Evolutionary conservation across 1,284 basidiomycete species (phyloP).

Genomic region (Ustilago bromivora): DNA sequence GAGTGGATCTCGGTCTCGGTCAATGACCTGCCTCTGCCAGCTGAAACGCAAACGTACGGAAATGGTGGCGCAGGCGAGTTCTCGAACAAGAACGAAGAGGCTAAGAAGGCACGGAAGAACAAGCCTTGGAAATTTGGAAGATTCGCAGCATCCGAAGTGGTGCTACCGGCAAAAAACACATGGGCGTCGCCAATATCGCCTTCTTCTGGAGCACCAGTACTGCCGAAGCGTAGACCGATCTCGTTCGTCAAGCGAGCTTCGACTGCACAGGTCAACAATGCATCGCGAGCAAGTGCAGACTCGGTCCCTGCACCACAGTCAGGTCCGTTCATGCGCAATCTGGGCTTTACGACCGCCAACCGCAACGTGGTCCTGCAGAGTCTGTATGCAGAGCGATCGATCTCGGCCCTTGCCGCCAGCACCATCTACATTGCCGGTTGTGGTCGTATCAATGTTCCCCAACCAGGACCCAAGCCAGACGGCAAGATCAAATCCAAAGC

Average conservation of each 20-base stretch:
- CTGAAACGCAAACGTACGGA: conserved; percentile 25
- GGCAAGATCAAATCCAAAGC: conserved; percentile 7
- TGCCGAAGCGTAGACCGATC: conserved; percentile 24
- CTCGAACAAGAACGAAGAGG: conserved; percentile 34
- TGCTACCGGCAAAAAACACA: conserved; percentile 19
- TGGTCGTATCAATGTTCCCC: conserved; percentile 32
- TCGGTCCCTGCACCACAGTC: background rate
- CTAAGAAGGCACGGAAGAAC: conserved; percentile 24
- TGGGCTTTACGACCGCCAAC: conserved; percentile 46
- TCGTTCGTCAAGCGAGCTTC: conserved; percentile 28
- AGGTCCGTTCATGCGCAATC: conserved; percentile 37
- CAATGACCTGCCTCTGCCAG: conserved; percentile 33
- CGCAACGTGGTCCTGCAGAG: conserved; percentile 44
- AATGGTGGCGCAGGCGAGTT: conserved; percentile 45
- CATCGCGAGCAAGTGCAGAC: conserved; percentile 8
- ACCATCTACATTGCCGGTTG: conserved; percentile 34
- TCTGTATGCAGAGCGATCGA: conserved; percentile 32
- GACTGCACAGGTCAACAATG: conserved; percentile 25
- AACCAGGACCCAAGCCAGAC: conserved; percentile 3
- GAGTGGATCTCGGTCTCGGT: conserved; percentile 50
- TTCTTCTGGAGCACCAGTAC: background rate
- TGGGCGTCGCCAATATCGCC: background rate
- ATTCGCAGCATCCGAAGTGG: conserved; percentile 42
- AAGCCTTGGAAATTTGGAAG: conserved; percentile 44
- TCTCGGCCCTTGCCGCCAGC: conserved; percentile 36